phyloP scores from a whole-genome alignment of 495 filamentous ascomycete genomes.

The Trichoderma erinaceum region DNA sequence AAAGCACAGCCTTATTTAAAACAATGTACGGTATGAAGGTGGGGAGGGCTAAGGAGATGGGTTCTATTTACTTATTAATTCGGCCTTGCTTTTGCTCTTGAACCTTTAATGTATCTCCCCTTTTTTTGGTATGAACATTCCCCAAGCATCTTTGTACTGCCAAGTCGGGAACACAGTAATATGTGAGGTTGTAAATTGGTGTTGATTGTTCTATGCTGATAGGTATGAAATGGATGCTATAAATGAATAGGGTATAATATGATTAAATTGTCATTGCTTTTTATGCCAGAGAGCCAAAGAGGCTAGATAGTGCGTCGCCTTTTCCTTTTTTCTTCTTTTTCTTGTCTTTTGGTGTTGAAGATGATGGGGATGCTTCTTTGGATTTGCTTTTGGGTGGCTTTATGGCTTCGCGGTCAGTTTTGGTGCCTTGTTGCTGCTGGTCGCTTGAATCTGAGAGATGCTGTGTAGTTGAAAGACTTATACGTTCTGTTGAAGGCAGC shows the following conservation, averaged over 20 bases:
- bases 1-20: conserved; percentile 6
- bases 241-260: conserved; percentile 2
- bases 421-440: neutral
- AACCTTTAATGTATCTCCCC: neutral
- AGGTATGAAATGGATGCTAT: too few species aligned
- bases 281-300: conserved; percentile 25
- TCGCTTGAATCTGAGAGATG: too few species aligned
- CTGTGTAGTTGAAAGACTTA: too few species aligned
- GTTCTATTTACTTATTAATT: neutral
- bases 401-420: neutral
- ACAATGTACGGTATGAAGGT: conserved; percentile 4
- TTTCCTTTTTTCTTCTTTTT: conserved; percentile 28
- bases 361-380: conserved; percentile 13
- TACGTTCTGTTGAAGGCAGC: conserved; percentile 6
- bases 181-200: too few species aligned
- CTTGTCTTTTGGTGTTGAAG: conserved; percentile 16
- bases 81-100: neutral
- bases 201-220: too few species aligned
- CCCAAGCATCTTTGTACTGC: neutral
- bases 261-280: neutral
- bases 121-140: neutral
- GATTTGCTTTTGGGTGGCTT: conserved; percentile 21
- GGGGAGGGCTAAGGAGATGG: neutral
- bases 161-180: conserved; percentile 19
- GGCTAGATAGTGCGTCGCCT: conserved; percentile 31